These are phyloP conservation scores for Penicillium sp. DNA, from an alignment of 2,329 filamentous ascomycete species.

Conservation along the genomic window DNA sequence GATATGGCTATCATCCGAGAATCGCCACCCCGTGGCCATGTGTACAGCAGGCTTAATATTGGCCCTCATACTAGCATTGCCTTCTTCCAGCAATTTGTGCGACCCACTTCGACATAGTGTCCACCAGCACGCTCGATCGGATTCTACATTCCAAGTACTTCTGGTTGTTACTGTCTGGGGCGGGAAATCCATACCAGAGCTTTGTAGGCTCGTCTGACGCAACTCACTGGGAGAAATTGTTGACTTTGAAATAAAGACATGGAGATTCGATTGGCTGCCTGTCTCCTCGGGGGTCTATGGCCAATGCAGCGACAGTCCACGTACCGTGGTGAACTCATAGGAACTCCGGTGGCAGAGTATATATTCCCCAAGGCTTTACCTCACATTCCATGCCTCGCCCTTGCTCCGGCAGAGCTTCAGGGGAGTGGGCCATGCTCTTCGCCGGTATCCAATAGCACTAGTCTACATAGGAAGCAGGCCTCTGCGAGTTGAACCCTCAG, in stretches of 20 bases:
- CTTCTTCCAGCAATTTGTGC: slow-evolving; percentile 18
- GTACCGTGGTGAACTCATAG: background rate
- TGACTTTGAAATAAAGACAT: background rate
- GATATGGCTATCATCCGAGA: background rate
- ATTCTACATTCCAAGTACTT: slow-evolving; percentile 30
- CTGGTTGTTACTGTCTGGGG: slow-evolving; percentile 30
- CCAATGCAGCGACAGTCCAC: background rate
- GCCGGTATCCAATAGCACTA: background rate
- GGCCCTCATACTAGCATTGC: background rate
- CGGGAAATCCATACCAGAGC: slow-evolving; percentile 38
- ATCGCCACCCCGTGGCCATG: background rate
- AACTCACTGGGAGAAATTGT: background rate
- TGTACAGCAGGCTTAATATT: background rate
- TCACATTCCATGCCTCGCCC: too few relatives aligned
- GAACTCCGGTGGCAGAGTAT: background rate
- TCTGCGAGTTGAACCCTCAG: background rate
- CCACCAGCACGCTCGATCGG: slow-evolving; percentile 41
- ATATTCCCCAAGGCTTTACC: background rate
- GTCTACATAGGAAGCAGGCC: background rate
- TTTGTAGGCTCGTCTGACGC: slow-evolving; percentile 21
- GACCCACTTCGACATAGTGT: slow-evolving; percentile 43
- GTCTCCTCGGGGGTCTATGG: background rate
- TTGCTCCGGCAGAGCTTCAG: background rate
- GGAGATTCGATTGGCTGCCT: background rate
- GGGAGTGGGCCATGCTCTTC: background rate